A percentile compares a stretch with the other conserved stretches of the same genome.
Evolutionary conservation across 768 basidiomycete species (phyloP).

Genomic region (Russula griseocarnosa): DNA sequence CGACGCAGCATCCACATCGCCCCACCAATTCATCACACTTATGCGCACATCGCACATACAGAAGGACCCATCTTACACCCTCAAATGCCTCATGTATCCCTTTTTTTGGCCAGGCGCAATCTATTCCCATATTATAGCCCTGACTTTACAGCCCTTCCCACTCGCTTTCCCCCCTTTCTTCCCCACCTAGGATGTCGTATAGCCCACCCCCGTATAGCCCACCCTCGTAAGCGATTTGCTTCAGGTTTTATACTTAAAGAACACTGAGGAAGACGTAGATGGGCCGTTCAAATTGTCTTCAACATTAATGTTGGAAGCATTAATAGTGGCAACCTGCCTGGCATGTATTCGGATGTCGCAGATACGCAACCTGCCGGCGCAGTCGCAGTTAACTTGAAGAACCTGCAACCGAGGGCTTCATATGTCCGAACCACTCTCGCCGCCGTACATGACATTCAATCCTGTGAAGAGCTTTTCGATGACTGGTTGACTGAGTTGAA

Average conservation of each 20-base stretch:
- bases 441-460: conserved; percentile 16
- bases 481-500: conserved; percentile 13
- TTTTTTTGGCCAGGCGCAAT: no score
- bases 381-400: background rate
- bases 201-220: conserved; percentile 7
- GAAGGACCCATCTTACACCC: no score
- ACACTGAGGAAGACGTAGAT: conserved; percentile 15
- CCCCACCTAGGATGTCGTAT: conserved; percentile 5
- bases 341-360: no score
- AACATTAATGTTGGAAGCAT: no score
- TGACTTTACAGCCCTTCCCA: background rate
- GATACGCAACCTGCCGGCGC: no score
- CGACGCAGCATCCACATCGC: no score
- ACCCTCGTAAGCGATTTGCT: conserved; percentile 7
- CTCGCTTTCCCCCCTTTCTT: no score
- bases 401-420: background rate
- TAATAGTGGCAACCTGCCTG: no score
- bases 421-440: conserved; percentile 11
- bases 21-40: no score
- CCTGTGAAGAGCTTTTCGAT: conserved; percentile 19
- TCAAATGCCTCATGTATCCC: no score
- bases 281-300: no score
- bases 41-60: no score
- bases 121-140: background rate
- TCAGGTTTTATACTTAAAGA: background rate